These are phyloP conservation scores for Cercophora newfieldiana DNA, from an alignment of 495 filamentous ascomycete species.

Conservation along the genomic window DNA sequence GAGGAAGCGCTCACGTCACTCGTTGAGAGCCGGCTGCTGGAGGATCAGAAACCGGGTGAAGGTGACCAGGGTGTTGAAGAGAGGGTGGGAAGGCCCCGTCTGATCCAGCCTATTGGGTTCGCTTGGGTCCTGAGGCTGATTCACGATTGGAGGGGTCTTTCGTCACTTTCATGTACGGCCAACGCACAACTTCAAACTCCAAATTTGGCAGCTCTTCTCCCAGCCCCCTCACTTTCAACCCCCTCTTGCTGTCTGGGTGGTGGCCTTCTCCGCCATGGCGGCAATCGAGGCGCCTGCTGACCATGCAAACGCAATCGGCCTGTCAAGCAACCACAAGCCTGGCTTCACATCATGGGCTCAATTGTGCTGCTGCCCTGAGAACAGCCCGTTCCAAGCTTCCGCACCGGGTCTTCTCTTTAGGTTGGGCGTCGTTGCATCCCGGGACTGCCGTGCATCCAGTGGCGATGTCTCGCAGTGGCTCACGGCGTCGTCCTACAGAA, in stretches of 20 bases:
- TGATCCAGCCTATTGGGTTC: constrained; percentile 36
- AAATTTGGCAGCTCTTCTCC: constrained; percentile 18
- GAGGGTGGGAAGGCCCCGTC: constrained; percentile 27
- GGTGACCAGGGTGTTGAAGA: constrained; percentile 12
- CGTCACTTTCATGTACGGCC: constrained; percentile 38
- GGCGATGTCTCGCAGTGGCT: not conserved
- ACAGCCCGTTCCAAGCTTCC: not conserved
- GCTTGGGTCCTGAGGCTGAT: constrained; percentile 22
- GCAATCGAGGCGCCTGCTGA: not conserved
- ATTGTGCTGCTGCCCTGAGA: not conserved
- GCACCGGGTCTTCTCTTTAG: not conserved
- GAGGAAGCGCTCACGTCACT: not conserved
- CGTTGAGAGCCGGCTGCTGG: not conserved
- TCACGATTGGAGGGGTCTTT: constrained; percentile 34
- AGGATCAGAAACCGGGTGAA: constrained; percentile 3
- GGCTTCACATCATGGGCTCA: not conserved
- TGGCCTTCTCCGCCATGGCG: not conserved
- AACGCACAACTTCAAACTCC: constrained; percentile 29
- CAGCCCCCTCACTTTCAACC: constrained; percentile 32
- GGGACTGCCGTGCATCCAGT: not conserved
- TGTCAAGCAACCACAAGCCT: not conserved
- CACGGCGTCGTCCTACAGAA: constrained; percentile 4
- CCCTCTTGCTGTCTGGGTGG: constrained; percentile 3
- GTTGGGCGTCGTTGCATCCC: not conserved
- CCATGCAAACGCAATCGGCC: not conserved